Evolutionary conservation across 2,329 filamentous ascomycete genomes (phyloP).

Genomic region (Herpotrichia juniperi): DNA sequence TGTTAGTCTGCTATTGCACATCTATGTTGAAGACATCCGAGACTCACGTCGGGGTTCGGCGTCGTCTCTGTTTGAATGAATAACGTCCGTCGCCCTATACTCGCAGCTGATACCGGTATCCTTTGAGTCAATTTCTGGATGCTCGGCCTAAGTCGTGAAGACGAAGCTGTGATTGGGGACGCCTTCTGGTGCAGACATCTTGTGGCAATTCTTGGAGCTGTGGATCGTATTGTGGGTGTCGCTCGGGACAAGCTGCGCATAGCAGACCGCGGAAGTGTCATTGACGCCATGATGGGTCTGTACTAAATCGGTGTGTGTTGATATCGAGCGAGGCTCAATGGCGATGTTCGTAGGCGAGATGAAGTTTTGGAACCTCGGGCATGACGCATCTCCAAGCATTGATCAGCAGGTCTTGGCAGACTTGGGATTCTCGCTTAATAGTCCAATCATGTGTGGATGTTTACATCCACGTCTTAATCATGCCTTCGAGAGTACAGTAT

Average conservation of each 20-base stretch:
- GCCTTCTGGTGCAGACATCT: constrained; percentile 44
- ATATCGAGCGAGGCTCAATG: constrained; percentile 12
- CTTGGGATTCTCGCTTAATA: neutral
- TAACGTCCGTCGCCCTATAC: constrained; percentile 68
- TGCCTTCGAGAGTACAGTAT: too few species aligned
- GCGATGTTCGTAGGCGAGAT: constrained; percentile 12
- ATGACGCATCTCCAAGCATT: constrained; percentile 1
- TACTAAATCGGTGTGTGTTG: too few species aligned
- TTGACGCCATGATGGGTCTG: constrained; percentile 32
- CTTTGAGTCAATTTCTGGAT: constrained; percentile 30
- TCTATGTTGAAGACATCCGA: neutral
- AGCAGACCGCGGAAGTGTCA: constrained; percentile 31
- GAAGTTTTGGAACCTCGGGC: neutral
- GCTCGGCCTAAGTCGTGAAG: constrained; percentile 36
- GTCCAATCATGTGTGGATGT: neutral
- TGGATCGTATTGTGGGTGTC: constrained; percentile 25
- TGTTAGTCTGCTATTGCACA: neutral
- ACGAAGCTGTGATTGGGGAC: constrained; percentile 39
- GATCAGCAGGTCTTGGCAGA: constrained; percentile 1
- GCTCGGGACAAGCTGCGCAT: constrained; percentile 36
- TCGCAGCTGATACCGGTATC: constrained; percentile 13
- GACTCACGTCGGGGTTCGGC: constrained; percentile 81
- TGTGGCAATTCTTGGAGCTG: constrained; percentile 32
- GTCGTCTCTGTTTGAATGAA: constrained; percentile 98
- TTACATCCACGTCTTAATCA: neutral